phyloP scores from a whole-genome alignment of 495 filamentous ascomycete species.

The Margaritispora aquatica region DNA sequence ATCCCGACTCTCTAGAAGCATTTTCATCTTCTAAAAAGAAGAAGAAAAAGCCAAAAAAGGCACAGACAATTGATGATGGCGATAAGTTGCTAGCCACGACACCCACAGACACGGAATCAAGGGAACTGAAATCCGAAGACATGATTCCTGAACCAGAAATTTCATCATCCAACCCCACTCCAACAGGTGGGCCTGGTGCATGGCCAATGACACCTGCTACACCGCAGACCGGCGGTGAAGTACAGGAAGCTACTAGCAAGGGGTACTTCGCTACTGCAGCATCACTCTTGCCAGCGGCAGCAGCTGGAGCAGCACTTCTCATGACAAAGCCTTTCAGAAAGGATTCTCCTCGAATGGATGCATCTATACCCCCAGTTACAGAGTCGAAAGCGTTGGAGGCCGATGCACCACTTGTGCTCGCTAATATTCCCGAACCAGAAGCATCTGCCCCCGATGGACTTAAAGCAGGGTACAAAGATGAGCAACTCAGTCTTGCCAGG shows the following conservation, averaged over 20 bases:
- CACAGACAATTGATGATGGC: slow-evolving; percentile 9
- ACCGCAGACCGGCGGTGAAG: slow-evolving; percentile 3
- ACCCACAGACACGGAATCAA: background rate
- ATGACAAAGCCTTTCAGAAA: background rate
- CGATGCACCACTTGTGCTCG: too few relatives aligned
- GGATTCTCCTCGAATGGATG: background rate
- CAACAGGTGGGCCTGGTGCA: slow-evolving; percentile 24
- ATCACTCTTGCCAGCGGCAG: background rate
- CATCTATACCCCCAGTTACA: background rate
- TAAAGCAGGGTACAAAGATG: slow-evolving; percentile 15
- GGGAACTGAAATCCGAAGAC: background rate
- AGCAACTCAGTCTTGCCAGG: slow-evolving; percentile 17
- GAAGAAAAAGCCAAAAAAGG: slow-evolving; percentile 37
- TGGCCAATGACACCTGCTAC: slow-evolving; percentile 10
- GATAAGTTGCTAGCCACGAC: background rate
- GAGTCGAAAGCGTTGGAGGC: background rate
- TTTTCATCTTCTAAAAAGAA: slow-evolving; percentile 36
- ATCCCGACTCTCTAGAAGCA: background rate
- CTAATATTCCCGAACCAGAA: background rate
- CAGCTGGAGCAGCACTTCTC: background rate
- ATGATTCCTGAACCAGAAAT: background rate
- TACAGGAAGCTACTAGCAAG: slow-evolving; percentile 1
- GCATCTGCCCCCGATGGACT: slow-evolving; percentile 18
- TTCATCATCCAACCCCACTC: slow-evolving; percentile 9
- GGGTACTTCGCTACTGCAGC: slow-evolving; percentile 12